These are phyloP conservation scores for Sporothrix curviconia DNA, from an alignment of 2,329 filamentous ascomycete genomes.

Conservation along the genomic window DNA sequence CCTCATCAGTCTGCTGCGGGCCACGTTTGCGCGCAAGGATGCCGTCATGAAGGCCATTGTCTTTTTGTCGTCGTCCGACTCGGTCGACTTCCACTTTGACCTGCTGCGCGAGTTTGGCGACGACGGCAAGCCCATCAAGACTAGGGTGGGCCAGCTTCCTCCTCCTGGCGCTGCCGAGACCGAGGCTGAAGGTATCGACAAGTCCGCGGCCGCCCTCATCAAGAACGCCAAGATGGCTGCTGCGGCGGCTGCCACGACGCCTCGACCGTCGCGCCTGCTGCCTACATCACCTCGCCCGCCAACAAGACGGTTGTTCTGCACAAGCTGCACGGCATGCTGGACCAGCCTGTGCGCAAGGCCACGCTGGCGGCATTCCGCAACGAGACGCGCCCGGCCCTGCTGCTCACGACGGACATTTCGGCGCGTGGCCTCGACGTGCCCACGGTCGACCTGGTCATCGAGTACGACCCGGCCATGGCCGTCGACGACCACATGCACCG, in stretches of 20 bases:
- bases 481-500: slow-evolving; percentile 91
- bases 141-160: too few relatives aligned
- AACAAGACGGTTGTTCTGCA: slow-evolving; percentile 71
- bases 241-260: slow-evolving; percentile 31
- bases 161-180: too few relatives aligned
- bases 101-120: slow-evolving; percentile 50
- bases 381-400: slow-evolving; percentile 67
- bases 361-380: slow-evolving; percentile 75
- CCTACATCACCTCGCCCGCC: slow-evolving; percentile 65
- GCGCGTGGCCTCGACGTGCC: slow-evolving; percentile 93
- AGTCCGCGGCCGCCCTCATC: slow-evolving; percentile 16
- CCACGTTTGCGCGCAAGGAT: slow-evolving; percentile 79
- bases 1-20: slow-evolving; percentile 74
- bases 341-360: slow-evolving; percentile 78
- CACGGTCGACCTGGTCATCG: slow-evolving; percentile 88
- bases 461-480: slow-evolving; percentile 93
- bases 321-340: slow-evolving; percentile 85
- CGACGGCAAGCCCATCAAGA: slow-evolving; percentile 1
- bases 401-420: slow-evolving; percentile 92
- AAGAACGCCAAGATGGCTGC: slow-evolving; percentile 18
- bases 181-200: too few relatives aligned
- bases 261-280: slow-evolving; percentile 61
- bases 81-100: slow-evolving; percentile 93
- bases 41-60: slow-evolving; percentile 95
- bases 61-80: slow-evolving; percentile 95